phyloP scores from a whole-genome alignment of 2,329 filamentous ascomycete genomes.

The Hortaea werneckii region DNA sequence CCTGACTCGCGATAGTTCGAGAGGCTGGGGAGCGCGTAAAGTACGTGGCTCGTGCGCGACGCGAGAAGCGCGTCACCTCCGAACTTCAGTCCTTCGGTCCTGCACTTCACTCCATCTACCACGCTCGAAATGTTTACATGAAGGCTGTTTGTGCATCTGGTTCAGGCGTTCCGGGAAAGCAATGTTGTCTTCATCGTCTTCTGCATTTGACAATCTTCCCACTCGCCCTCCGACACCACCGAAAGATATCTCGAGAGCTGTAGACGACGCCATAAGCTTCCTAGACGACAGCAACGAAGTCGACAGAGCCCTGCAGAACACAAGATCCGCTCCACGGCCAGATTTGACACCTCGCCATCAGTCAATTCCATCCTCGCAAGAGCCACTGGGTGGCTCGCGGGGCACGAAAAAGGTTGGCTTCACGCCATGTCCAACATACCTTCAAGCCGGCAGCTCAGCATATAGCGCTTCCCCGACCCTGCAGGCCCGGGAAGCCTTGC shows the following conservation, averaged over 20 bases:
- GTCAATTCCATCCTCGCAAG: slow-evolving; percentile 23
- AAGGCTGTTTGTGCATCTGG: background rate
- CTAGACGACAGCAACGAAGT: slow-evolving; percentile 28
- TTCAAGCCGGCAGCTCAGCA: slow-evolving; percentile 19
- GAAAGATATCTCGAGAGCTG: slow-evolving; percentile 31
- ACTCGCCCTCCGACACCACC: slow-evolving; percentile 48
- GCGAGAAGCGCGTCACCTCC: no score
- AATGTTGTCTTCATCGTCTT: slow-evolving; percentile 15
- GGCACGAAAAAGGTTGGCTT: slow-evolving; percentile 51
- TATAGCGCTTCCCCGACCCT: slow-evolving; percentile 34
- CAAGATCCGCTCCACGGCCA: background rate
- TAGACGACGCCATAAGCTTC: slow-evolving; percentile 34
- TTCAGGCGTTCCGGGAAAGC: slow-evolving; percentile 1
- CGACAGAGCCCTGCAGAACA: slow-evolving; percentile 2
- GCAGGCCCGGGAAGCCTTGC: slow-evolving; percentile 25
- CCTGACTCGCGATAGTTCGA: no score
- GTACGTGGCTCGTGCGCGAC: no score
- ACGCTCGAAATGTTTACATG: no score
- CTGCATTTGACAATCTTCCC: slow-evolving; percentile 37
- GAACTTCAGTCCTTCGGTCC: no score
- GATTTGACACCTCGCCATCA: background rate
- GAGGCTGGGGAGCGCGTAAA: no score
- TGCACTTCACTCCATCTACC: no score
- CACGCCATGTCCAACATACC: slow-evolving; percentile 47
- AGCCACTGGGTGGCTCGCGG: slow-evolving; percentile 28